Base-by-base conservation (phyloP, 2,329 filamentous ascomycete genomes). In the Aulographum hederae region DNA sequence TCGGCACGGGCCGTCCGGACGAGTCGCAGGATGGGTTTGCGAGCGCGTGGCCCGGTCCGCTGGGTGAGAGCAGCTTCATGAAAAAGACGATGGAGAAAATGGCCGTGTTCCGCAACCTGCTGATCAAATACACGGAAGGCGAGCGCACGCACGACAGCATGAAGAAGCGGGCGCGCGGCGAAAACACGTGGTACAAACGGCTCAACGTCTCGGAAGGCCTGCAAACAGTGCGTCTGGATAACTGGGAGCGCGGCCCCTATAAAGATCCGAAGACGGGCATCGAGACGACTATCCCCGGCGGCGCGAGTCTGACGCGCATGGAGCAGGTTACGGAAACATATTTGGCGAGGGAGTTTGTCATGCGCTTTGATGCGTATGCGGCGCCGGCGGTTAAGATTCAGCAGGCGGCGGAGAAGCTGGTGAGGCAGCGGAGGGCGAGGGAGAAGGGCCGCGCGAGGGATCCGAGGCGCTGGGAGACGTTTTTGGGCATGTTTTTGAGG, bases 91-190 rank as follows among this genome's bases (percentile, higher is more conserved):
- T 58, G 6, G 59, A 64, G 34, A 63, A 62, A 41, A 51, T 58
- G 19, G 58, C 59, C 4, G 58, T 64, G 2, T 52, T 63, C 38
- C 59, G 58, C 28, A 62, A 63, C 31, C 41, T 64, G 15, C 41
- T 64, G 31, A 60, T 64, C 47, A 63, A 63, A 36, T 64, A 63
- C 42, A 64, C 60, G 4, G 59, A 63, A 39, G 59, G 60, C 21
- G 60, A 64, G 38, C 51, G 56, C 27, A 50, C 56, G 34, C 60
- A 64, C 38, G 49, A 57, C 25, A 53, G 52, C 32, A 62, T 62
- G 57, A 47, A 56, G 6, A 48, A 53, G 16, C 53, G 58, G 17
- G 58, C 59, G 1, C 8, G 16, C 8, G 60, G 60, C 26, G 57
- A 64, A 39, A 48, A 62, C 35, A 56, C 55, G 1, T 64, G 59